A percentile compares a stretch with the other conserved stretches of the same genome.
phyloP scores from a whole-genome alignment of 805 yeast genomes.

The Sugiyamaella valdiviana region DNA sequence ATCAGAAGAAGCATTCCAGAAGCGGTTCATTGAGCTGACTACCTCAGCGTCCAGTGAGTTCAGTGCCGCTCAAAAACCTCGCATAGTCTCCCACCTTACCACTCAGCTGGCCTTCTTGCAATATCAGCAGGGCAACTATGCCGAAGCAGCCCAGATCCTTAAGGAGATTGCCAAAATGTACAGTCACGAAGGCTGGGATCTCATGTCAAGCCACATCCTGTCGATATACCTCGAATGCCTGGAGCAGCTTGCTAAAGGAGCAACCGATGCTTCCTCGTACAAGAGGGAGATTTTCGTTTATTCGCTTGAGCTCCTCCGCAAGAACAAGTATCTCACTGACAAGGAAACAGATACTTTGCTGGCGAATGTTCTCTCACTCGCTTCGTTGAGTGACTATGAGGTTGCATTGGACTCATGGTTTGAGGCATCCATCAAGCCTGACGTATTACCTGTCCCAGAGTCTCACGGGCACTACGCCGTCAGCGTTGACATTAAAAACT shows the following conservation, averaged over 20 bases:
- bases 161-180: conserved; percentile 66
- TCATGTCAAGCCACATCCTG: conserved; percentile 59
- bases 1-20: conserved; percentile 34
- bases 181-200: conserved; percentile 65
- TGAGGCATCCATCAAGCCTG: conserved; percentile 33
- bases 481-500: neutral
- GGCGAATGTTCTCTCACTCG: conserved; percentile 20
- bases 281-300: conserved; percentile 23
- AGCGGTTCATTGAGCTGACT: conserved; percentile 47
- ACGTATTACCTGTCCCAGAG: conserved; percentile 10
- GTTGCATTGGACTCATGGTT: conserved; percentile 36
- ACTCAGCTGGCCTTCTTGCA: conserved; percentile 73
- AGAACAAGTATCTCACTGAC: conserved; percentile 17
- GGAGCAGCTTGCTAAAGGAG: conserved; percentile 19
- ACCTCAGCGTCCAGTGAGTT: conserved; percentile 50
- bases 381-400: conserved; percentile 17
- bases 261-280: conserved; percentile 8
- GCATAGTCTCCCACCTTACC: conserved; percentile 67
- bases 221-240: conserved; percentile 66
- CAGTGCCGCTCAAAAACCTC: conserved; percentile 45
- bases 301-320: conserved; percentile 26
- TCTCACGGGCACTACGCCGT: conserved; percentile 1
- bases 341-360: conserved; percentile 20
- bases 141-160: conserved; percentile 56
- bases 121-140: conserved; percentile 50